These are phyloP conservation scores for Saturnispora galanensis DNA, from an alignment of 805 yeast genomes.

Conservation along the genomic window DNA sequence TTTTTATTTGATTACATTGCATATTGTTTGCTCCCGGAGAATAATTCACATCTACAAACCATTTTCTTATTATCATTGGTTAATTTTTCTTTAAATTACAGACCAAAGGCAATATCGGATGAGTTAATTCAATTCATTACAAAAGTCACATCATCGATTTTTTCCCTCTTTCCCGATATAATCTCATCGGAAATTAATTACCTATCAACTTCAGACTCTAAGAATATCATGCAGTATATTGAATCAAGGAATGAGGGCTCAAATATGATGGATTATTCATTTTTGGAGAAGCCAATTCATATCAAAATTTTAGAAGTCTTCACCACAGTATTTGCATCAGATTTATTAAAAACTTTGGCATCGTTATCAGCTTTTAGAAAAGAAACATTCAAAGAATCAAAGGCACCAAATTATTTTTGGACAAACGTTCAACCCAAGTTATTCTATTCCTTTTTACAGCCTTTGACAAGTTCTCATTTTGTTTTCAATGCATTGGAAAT, in stretches of 20 bases:
- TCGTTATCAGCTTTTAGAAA: constrained; percentile 17
- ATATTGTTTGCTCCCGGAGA: constrained; percentile 13
- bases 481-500: constrained; percentile 46
- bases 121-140: constrained; percentile 27
- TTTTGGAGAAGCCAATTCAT: constrained; percentile 31
- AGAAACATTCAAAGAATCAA: constrained; percentile 12
- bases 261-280: constrained; percentile 14
- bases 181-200: constrained; percentile 24
- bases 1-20: constrained; percentile 24
- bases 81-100: constrained; percentile 44
- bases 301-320: constrained; percentile 40
- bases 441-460: constrained; percentile 35
- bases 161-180: constrained; percentile 18
- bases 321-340: constrained; percentile 41
- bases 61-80: constrained; percentile 56
- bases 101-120: constrained; percentile 50
- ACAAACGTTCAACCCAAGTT: constrained; percentile 23
- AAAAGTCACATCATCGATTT: constrained; percentile 19
- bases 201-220: constrained; percentile 14
- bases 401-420: constrained; percentile 24
- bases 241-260: constrained; percentile 11
- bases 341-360: constrained; percentile 42
- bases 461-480: constrained; percentile 43
- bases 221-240: constrained; percentile 8
- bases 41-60: constrained; percentile 28